Evolutionary conservation across 495 filamentous ascomycete genomes (phyloP).

Genomic region (Neurospora hispaniola): DNA sequence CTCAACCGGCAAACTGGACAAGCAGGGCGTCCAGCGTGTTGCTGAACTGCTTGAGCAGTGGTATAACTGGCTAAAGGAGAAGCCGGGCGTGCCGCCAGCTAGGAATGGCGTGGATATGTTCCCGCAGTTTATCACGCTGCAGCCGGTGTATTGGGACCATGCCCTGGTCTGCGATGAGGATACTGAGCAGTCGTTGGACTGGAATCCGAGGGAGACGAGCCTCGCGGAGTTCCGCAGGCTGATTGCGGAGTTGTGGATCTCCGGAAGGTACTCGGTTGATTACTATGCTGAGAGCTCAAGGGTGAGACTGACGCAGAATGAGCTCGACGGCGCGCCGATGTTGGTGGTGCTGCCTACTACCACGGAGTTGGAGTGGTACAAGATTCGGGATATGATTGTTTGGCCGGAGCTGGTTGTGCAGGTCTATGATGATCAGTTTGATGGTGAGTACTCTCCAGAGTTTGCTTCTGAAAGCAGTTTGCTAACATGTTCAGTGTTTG

Average conservation of each 20-base stretch:
- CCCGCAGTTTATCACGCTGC: slow-evolving; percentile 11
- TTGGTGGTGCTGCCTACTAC: slow-evolving; percentile 9
- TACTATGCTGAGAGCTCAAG: background rate
- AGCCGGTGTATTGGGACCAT: slow-evolving; percentile 13
- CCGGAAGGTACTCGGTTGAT: background rate
- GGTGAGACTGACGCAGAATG: background rate
- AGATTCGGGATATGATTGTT: slow-evolving; percentile 9
- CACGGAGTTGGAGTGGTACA: slow-evolving; percentile 10
- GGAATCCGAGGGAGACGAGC: background rate
- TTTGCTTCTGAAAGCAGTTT: background rate
- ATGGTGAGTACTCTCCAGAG: background rate
- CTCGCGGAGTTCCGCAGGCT: slow-evolving; percentile 2
- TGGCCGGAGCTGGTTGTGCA: slow-evolving; percentile 5
- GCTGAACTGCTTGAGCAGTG: background rate
- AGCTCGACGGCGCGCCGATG: slow-evolving; percentile 1
- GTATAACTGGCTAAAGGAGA: background rate
- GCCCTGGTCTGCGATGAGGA: background rate
- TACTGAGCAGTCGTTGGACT: background rate
- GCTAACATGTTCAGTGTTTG: background rate
- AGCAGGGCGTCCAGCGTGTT: background rate
- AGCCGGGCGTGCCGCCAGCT: background rate
- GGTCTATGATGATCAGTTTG: background rate
- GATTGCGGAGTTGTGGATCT: background rate
- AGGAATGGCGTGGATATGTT: slow-evolving; percentile 1
- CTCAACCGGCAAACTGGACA: background rate